Conservation (phyloP, 2,329 filamentous ascomycete species). For the Hirsutella rhossiliensis region DNA sequence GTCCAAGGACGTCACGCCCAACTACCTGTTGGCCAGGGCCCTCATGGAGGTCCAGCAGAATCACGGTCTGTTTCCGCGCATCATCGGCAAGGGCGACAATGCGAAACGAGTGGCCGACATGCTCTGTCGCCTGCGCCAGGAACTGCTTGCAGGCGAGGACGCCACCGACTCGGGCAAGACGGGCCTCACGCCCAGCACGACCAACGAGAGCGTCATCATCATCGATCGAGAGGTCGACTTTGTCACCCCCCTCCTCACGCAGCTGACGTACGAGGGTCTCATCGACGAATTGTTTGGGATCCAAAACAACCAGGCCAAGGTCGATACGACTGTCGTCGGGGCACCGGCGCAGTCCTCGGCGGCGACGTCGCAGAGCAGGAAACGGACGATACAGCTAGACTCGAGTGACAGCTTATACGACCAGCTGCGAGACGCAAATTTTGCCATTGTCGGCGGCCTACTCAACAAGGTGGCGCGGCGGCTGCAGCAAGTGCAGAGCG, state of each 20-base stretch:
- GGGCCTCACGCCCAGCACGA: constrained; percentile 72
- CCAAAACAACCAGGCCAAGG: constrained; percentile 81
- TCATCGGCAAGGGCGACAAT: constrained; percentile 92
- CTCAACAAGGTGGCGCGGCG: constrained; percentile 86
- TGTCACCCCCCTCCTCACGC: constrained; percentile 81
- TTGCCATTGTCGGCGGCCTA: constrained; percentile 80
- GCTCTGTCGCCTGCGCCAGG: constrained; percentile 81
- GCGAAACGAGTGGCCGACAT: constrained; percentile 81
- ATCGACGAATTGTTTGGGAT: constrained; percentile 92
- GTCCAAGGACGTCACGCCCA: constrained; percentile 80
- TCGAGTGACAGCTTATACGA: constrained; percentile 81
- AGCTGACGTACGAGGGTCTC: constrained; percentile 91
- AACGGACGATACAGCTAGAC: constrained; percentile 81
- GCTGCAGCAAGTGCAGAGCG: constrained; percentile 66
- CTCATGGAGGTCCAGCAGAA: constrained; percentile 89
- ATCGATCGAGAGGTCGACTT: constrained; percentile 94
- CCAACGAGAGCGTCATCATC: constrained; percentile 82
- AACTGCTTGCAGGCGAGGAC: constrained; percentile 70
- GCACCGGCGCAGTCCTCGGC: constrained; percentile 51
- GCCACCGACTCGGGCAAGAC: constrained; percentile 47
- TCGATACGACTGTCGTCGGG: constrained; percentile 83
- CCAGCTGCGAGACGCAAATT: constrained; percentile 83
- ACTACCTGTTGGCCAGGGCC: constrained; percentile 78
- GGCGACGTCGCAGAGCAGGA: constrained; percentile 48
- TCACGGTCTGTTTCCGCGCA: constrained; percentile 86